Conservation (phyloP, 176 grass and related monocot species). For the Triticum monococcum region DNA sequence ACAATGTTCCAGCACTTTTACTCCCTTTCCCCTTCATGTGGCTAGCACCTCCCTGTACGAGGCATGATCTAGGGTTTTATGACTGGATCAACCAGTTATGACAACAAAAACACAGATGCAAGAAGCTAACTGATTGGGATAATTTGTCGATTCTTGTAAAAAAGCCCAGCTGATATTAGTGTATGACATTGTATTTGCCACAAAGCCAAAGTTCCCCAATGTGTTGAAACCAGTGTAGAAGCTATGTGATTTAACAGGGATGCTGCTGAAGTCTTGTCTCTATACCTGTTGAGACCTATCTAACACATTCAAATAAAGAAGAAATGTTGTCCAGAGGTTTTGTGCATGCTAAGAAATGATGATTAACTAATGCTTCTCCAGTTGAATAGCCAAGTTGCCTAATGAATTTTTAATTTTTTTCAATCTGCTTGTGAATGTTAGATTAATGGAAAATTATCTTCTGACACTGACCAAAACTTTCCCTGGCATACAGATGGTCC, state of each 20-base stretch:
- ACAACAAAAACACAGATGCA: neutral
- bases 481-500: constrained; percentile 76
- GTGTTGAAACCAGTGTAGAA: constrained; percentile 7
- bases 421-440: constrained; percentile 18
- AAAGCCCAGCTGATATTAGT: neutral
- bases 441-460: constrained; percentile 1
- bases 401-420: neutral
- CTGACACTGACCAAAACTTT: constrained; percentile 10
- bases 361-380: neutral
- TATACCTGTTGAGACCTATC: neutral
- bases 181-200: neutral
- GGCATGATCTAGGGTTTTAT: neutral
- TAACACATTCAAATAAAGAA: constrained; percentile 3
- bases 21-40: neutral
- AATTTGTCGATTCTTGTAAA: neutral
- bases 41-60: neutral
- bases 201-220: neutral
- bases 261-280: neutral
- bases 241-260: neutral
- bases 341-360: neutral
- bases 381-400: neutral
- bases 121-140: neutral
- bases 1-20: neutral
- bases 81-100: neutral
- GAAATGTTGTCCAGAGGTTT: neutral